These are phyloP conservation scores for Jackrogersella minutella DNA, from an alignment of 495 filamentous ascomycete genomes.

Conservation along the genomic window DNA sequence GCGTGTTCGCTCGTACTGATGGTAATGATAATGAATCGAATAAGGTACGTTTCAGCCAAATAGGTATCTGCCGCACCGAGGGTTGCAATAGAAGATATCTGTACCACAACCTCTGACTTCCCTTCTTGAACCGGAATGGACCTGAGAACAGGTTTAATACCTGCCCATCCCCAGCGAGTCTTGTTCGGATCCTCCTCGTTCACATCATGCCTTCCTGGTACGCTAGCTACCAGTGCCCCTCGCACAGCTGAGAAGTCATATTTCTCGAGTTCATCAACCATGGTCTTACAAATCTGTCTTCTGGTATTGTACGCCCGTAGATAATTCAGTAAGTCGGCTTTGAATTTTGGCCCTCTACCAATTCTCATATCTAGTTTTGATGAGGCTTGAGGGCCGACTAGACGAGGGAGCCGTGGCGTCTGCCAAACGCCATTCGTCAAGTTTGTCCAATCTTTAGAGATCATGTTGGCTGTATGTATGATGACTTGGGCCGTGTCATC, in stretches of 20 bases:
- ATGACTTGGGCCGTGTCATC: slow-evolving; percentile 81
- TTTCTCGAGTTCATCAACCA: slow-evolving; percentile 63
- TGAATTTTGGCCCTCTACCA: slow-evolving; percentile 76
- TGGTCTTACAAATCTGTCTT: slow-evolving; percentile 53
- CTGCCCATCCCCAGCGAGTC: slow-evolving; percentile 79
- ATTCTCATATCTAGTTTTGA: slow-evolving; percentile 36
- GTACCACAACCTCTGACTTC: slow-evolving; percentile 69
- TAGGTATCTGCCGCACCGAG: slow-evolving; percentile 75
- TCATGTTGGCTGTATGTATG: slow-evolving; percentile 93
- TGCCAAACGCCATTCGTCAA: slow-evolving; percentile 88
- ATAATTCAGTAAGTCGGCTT: slow-evolving; percentile 77
- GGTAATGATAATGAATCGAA: slow-evolving; percentile 54
- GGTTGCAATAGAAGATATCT: slow-evolving; percentile 86
- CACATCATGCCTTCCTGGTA: slow-evolving; percentile 71
- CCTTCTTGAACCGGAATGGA: slow-evolving; percentile 54
- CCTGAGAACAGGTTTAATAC: slow-evolving; percentile 66
- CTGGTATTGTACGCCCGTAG: slow-evolving; percentile 69
- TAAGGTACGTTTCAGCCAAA: slow-evolving; percentile 75
- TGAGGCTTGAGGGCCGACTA: not conserved
- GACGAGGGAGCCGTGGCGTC: slow-evolving; percentile 73
- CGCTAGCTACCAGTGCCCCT: slow-evolving; percentile 79
- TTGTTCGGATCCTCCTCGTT: slow-evolving; percentile 50
- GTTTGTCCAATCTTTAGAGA: slow-evolving; percentile 82
- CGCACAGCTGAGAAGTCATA: slow-evolving; percentile 76
- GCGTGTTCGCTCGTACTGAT: slow-evolving; percentile 16